Conservation (phyloP, 805 yeast genomes). For the Cyberlindnera subsufficiens region DNA sequence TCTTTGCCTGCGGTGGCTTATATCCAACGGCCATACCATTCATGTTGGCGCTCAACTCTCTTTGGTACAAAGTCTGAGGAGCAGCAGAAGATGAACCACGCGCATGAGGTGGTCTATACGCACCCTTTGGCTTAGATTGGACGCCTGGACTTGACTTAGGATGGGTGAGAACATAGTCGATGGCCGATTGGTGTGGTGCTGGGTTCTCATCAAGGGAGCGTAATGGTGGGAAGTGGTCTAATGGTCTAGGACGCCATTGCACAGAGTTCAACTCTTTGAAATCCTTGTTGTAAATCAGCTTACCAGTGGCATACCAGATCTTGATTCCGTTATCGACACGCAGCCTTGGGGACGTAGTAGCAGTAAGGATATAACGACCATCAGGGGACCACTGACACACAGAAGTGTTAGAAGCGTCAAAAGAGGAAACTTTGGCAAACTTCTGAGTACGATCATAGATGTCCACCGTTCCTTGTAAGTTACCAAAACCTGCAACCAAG, state of each 20-base stretch:
- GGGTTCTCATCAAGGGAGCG: slow-evolving; percentile 47
- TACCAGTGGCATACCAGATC: slow-evolving; percentile 89
- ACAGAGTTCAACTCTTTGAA: slow-evolving; percentile 76
- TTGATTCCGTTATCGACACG: slow-evolving; percentile 95
- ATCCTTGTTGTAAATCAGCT: slow-evolving; percentile 70
- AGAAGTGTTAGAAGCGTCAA: slow-evolving; percentile 93
- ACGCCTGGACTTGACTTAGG: slow-evolving; percentile 28
- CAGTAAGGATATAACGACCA: slow-evolving; percentile 88
- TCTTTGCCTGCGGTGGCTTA: slow-evolving; percentile 27
- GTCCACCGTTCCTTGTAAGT: slow-evolving; percentile 94
- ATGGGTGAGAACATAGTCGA: slow-evolving; percentile 39
- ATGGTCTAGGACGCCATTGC: slow-evolving; percentile 69
- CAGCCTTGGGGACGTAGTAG: slow-evolving; percentile 94
- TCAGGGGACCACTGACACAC: slow-evolving; percentile 98
- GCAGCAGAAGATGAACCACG: slow-evolving; percentile 35
- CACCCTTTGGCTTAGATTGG: slow-evolving; percentile 67
- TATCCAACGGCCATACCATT: slow-evolving; percentile 16
- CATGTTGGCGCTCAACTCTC: slow-evolving; percentile 36
- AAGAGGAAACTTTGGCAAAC: slow-evolving; percentile 70
- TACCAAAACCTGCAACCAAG: slow-evolving; percentile 95
- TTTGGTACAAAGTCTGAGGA: slow-evolving; percentile 49
- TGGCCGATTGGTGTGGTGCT: slow-evolving; percentile 65
- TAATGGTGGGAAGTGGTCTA: slow-evolving; percentile 27
- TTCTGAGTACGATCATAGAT: slow-evolving; percentile 87
- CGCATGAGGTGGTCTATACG: slow-evolving; percentile 97